Base-by-base conservation (phyloP, 1,284 basidiomycete genomes). In the Fomitopsis pinicola region DNA sequence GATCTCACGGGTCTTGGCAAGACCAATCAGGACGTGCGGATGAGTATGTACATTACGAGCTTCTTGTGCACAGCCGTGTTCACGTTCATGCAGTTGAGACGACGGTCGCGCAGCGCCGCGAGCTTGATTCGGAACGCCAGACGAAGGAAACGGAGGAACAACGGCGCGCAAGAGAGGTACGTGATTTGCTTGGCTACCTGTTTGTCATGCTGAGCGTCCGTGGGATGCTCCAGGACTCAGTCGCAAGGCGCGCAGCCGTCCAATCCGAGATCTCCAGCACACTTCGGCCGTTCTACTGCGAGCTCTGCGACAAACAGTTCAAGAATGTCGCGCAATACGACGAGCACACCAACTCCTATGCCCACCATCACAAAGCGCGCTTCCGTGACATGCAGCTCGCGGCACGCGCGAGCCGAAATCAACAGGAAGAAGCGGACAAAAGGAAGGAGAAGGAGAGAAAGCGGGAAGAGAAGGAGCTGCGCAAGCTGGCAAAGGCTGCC, bases 301-400 rank as follows among this genome's bases (percentile, higher is more conserved):
- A 79, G 33, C 79, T 92, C 19, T 94, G 91, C 75, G 90, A 92
- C 65, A 92, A 92, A 71, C 91, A 92, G 71, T 93, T 92, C 74
- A 81, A 86, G 70, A 92, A 82, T 56, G 89, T 92, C 35, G 85
- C 88, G 0, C 91, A 92, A 68, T 93, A 90, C 67, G 91, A 93
- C 66, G 91, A 93, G 68, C 91, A 93, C 71, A 91, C 88, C 55
- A 92, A 91, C 67, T 91, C 90, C 2, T 92, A 92, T 67, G 88
- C 90, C 1, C 90, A 92, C 68, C 88, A 91, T 67, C 91, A 92
- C 76, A 91, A 88, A 73, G 87, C 87, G 15, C 86, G 90, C 44
- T 82, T 85, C 71, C 86, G 78, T 65, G 89, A 91, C 67, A 89
- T 92, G 88, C 88, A 91, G 74, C 82, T 84, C 28, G 79, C 80